Percentiles rank a stretch among this genome's conserved stretches.
These are phyloP conservation scores for Colletotrichum sp. DNA, from an alignment of 2,329 filamentous ascomycete species.

Conservation along the genomic window DNA sequence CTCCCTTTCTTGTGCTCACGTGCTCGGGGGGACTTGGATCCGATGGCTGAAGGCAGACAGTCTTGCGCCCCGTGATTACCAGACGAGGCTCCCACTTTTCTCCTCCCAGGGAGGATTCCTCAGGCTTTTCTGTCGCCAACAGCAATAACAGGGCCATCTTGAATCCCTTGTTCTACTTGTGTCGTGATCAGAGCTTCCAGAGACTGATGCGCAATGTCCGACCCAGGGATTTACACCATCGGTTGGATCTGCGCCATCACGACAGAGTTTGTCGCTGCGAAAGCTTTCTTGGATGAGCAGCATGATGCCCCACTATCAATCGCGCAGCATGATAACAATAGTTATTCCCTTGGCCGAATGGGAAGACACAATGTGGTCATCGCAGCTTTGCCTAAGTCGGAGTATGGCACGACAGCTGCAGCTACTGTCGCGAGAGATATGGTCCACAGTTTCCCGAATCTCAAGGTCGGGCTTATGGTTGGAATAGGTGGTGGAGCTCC, in stretches of 20 bases:
- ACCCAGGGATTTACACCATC: neutral
- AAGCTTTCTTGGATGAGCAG: neutral
- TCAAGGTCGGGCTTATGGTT: constrained; percentile 22
- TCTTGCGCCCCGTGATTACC: too few relatives aligned
- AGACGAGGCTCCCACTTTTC: too few relatives aligned
- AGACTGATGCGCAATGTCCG: neutral
- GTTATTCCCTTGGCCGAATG: constrained; percentile 20
- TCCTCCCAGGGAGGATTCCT: too few relatives aligned
- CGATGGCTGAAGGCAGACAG: too few relatives aligned
- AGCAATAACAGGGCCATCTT: too few relatives aligned
- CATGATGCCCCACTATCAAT: neutral
- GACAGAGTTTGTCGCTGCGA: neutral
- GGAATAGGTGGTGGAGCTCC: constrained; percentile 28
- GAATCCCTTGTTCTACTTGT: too few relatives aligned
- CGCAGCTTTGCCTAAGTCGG: constrained; percentile 8
- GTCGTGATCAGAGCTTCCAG: too few relatives aligned
- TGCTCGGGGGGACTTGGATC: too few relatives aligned
- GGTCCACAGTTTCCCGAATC: constrained; percentile 24
- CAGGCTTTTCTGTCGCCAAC: too few relatives aligned
- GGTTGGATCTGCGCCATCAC: neutral
- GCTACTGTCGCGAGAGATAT: constrained; percentile 29
- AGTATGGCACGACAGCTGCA: constrained; percentile 11
- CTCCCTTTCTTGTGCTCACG: too few relatives aligned
- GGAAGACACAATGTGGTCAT: constrained; percentile 24
- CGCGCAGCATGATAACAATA: neutral